Conservation (phyloP, 2,329 filamentous ascomycete species). For the Venturia asperata region DNA sequence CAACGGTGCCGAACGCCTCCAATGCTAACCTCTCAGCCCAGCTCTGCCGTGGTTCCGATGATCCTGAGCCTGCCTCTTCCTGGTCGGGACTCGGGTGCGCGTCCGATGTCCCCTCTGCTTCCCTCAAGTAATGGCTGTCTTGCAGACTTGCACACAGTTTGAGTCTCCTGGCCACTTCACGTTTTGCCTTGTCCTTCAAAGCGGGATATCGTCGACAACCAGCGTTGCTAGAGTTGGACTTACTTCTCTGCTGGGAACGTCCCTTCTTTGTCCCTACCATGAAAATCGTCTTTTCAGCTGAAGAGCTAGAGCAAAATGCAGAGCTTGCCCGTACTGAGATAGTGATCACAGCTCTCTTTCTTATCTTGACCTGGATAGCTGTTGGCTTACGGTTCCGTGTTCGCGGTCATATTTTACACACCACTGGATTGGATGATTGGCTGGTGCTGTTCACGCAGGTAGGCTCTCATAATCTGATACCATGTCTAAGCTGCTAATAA, state of each 20-base stretch:
- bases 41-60: background rate
- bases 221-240: background rate
- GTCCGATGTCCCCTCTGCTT: background rate
- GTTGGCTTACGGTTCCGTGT: background rate
- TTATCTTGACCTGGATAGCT: background rate
- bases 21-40: background rate
- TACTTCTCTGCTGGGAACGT: background rate
- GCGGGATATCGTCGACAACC: background rate
- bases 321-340: background rate
- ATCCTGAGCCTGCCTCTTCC: background rate
- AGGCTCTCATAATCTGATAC: conserved; percentile 22
- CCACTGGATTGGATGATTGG: conserved; percentile 38
- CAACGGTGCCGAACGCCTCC: background rate
- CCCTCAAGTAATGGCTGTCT: background rate
- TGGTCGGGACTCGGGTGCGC: background rate
- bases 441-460: conserved; percentile 36
- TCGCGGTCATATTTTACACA: conserved; percentile 1
- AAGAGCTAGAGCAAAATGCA: background rate
- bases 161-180: background rate
- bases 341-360: conserved; percentile 11
- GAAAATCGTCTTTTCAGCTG: background rate
- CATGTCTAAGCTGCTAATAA: conserved; percentile 21
- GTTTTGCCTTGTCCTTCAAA: background rate
- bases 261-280: background rate
- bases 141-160: background rate